Percentiles rank a stretch among this genome's conserved stretches.
phyloP scores from a whole-genome alignment of 2,329 filamentous ascomycete species.

The Pyrenochaeta sp. region DNA sequence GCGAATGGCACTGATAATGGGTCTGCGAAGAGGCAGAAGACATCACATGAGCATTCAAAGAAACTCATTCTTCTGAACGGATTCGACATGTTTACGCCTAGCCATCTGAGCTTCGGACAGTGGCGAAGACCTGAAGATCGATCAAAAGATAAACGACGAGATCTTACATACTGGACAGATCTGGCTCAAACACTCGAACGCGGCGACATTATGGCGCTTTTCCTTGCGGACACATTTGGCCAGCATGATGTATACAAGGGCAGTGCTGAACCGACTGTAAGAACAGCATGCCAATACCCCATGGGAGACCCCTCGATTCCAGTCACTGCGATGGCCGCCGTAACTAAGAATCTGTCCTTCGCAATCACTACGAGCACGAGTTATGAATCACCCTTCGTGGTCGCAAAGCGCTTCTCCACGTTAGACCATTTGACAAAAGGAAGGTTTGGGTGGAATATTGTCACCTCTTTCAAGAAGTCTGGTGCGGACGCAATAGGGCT shows the following conservation, averaged over 20 bases:
- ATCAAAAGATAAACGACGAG: conserved; percentile 13
- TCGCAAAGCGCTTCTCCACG: conserved; percentile 68
- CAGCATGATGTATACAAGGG: conserved; percentile 65
- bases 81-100: conserved; percentile 40
- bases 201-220: conserved; percentile 41
- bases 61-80: conserved; percentile 48
- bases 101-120: conserved; percentile 18
- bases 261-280: conserved; percentile 62
- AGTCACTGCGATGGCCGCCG: conserved; percentile 71
- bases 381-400: conserved; percentile 71
- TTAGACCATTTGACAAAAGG: conserved; percentile 71
- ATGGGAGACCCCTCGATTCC: conserved; percentile 69
- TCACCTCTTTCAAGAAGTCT: conserved; percentile 70
- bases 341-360: conserved; percentile 69
- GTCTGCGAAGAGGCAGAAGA: background rate
- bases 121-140: conserved; percentile 16
- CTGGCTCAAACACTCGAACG: conserved; percentile 39
- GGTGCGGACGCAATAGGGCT: conserved; percentile 54
- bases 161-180: conserved; percentile 34
- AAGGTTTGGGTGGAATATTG: conserved; percentile 60
- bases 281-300: conserved; percentile 70
- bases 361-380: conserved; percentile 71
- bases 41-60: conserved; percentile 20
- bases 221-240: conserved; percentile 58
- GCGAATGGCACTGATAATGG: background rate